Percentiles rank a stretch among this genome's conserved stretches.
These are phyloP conservation scores for Leersia perrieri DNA, from an alignment of 176 grass and related monocot species.

Conservation along the genomic window DNA sequence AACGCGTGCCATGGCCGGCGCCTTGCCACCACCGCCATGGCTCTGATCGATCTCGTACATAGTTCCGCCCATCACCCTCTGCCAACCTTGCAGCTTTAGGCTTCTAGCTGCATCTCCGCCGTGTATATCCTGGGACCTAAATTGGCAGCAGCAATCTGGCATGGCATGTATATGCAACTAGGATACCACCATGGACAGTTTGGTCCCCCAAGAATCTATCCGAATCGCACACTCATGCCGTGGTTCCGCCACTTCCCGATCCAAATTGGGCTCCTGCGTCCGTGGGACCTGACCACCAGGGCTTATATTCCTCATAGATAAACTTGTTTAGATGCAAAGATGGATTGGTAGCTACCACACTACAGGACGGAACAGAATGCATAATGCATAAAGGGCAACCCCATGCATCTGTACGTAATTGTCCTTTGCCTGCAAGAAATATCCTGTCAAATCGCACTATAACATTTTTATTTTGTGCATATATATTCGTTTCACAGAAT, in stretches of 20 bases:
- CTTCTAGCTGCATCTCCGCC: conserved; percentile 30
- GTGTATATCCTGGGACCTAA: background rate
- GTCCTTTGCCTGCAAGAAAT: background rate
- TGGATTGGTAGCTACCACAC: background rate
- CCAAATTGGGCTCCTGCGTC: conserved; percentile 16
- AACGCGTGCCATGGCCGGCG: conserved; percentile 25
- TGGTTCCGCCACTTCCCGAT: background rate
- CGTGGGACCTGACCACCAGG: background rate
- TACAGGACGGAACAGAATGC: background rate
- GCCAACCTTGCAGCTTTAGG: background rate
- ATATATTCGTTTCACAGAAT: background rate
- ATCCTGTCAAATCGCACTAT: conserved; percentile 15
- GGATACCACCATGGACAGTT: conserved; percentile 22
- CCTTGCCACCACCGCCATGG: conserved; percentile 20
- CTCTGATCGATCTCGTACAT: background rate
- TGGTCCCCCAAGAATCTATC: conserved; percentile 32
- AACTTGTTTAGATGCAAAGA: background rate
- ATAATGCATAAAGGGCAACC: background rate
- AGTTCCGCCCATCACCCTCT: conserved; percentile 7
- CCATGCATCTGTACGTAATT: background rate
- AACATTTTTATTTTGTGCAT: background rate
- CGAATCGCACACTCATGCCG: conserved; percentile 4
- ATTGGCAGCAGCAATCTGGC: background rate
- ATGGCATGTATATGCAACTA: conserved; percentile 13
- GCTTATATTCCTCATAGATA: background rate